Evolutionary conservation across 2,329 filamentous ascomycete genomes (phyloP).

Genomic region (Aspergillus japonicus): DNA sequence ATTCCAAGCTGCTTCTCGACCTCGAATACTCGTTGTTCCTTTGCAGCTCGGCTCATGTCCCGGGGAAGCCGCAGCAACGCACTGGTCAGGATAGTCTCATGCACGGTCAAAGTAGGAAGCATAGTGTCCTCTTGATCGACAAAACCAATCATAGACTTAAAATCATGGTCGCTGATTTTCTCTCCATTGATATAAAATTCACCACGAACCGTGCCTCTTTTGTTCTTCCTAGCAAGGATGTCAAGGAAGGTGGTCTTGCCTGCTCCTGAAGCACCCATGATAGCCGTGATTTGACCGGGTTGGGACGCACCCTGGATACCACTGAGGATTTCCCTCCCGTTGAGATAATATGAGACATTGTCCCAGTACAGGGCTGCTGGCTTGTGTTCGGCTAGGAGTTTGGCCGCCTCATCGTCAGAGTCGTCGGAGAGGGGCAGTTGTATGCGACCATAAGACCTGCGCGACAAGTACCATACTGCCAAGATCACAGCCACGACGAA

Average conservation of each 20-base stretch:
- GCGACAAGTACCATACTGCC: conserved; percentile 81
- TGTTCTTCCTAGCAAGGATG: conserved; percentile 95
- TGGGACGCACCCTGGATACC: conserved; percentile 82
- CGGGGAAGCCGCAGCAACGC: conserved; percentile 86
- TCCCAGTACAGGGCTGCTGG: conserved; percentile 86
- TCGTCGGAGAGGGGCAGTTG: conserved; percentile 78
- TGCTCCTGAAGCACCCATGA: conserved; percentile 97
- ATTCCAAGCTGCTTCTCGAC: conserved; percentile 97
- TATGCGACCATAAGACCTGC: conserved; percentile 66
- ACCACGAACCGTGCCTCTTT: conserved; percentile 74
- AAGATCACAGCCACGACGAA: conserved; percentile 88
- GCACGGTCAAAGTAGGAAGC: conserved; percentile 90
- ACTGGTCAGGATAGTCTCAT: conserved; percentile 95
- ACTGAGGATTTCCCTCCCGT: conserved; percentile 80
- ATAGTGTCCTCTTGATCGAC: conserved; percentile 98
- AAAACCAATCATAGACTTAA: conserved; percentile 89
- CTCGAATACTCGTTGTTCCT: conserved; percentile 86
- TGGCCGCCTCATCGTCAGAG: conserved; percentile 80
- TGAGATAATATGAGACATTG: conserved; percentile 80
- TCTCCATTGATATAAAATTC: conserved; percentile 93
- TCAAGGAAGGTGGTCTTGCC: conserved; percentile 97
- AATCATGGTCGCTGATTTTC: conserved; percentile 78
- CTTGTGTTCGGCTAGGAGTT: conserved; percentile 87
- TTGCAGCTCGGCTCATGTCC: conserved; percentile 83
- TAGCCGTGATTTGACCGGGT: conserved; percentile 92